Evolutionary conservation across 768 basidiomycete genomes (phyloP).

Genomic region (Sutorius australiensis): DNA sequence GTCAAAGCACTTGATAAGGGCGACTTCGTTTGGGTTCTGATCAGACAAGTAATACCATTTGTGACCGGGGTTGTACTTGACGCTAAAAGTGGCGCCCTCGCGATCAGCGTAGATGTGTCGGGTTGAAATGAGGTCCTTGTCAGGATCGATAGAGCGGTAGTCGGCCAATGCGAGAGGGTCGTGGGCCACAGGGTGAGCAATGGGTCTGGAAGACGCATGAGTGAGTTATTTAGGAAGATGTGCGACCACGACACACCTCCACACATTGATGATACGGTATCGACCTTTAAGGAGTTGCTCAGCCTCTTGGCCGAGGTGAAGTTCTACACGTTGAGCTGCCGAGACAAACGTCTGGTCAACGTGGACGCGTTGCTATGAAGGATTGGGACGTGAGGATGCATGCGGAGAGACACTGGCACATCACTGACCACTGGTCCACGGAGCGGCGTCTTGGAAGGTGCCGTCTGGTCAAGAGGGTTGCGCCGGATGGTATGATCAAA

Average conservation of each 20-base stretch:
- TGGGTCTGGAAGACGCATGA: conserved; percentile 26
- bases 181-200: conserved; percentile 37
- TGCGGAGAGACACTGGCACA: not conserved
- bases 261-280: conserved; percentile 44
- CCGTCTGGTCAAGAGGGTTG: conserved; percentile 6
- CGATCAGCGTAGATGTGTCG: conserved; percentile 35
- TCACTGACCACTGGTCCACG: conserved; percentile 35
- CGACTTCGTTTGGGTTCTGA: conserved; percentile 41
- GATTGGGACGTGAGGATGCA: not conserved
- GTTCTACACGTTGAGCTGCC: conserved; percentile 34
- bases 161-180: conserved; percentile 41
- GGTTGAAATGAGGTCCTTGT: conserved; percentile 35
- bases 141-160: conserved; percentile 36
- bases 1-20: conserved; percentile 45
- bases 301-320: conserved; percentile 39
- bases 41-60: conserved; percentile 39
- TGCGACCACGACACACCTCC: conserved; percentile 28
- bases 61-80: conserved; percentile 36
- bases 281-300: conserved; percentile 39
- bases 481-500: conserved; percentile 45
- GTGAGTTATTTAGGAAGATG: not conserved
- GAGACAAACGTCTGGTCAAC: conserved; percentile 43
- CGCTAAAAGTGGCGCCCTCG: conserved; percentile 34
- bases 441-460: not conserved
- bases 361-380: conserved; percentile 36